Base-by-base conservation (phyloP, 805 yeast genomes). In the Kodamaea kakaduensis region DNA sequence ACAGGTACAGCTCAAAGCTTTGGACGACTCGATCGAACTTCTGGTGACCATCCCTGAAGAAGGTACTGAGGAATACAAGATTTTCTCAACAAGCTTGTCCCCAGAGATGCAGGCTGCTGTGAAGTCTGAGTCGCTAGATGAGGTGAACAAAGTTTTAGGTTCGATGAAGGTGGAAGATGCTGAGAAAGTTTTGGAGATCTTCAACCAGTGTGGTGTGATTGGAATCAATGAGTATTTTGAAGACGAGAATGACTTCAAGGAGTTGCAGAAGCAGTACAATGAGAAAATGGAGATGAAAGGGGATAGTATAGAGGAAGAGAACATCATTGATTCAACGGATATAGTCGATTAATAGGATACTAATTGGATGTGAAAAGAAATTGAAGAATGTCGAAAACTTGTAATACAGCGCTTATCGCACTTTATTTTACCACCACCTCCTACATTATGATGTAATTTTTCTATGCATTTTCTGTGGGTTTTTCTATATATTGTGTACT, bases 1-100 rank as follows among this genome's bases (percentile, higher is more conserved):
- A 38, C 78, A 82, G 41, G 88, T 90, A 46, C 98, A 90, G 61
- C 69, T 90, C 53, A 84, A 84, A 52, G 78, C 96, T 0, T 72
- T 89, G 40, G 97, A 90, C 58, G 95, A 93, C 26, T 72, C 79
- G 40, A 76, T 88, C 2, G 80, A 82, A 56, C 68, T 90, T 28
- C 70, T 76, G 31, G 86, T 90, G 9, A 73, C 69, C 39, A 61
- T 85, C 10, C 96, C 96, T 5, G 60, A 67, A 42, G 60, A 61
- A 35, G 73, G 73, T n/a, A 69, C 73, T 3, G 60, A 71, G 3
- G 77, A 74, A 35, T 80, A 73, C 52, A 73, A 75, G 37, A 60
- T 71, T 3, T 84, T 88, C 55, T 47, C 52, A 20, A 59, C 73
- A 13, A 60, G 71, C 37, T 61, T 84, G 36, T 81, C 87, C 0